These are phyloP conservation scores for Phytophthora hibernalis DNA, from an alignment of 352 stramenopile genomes.

Conservation along the genomic window DNA sequence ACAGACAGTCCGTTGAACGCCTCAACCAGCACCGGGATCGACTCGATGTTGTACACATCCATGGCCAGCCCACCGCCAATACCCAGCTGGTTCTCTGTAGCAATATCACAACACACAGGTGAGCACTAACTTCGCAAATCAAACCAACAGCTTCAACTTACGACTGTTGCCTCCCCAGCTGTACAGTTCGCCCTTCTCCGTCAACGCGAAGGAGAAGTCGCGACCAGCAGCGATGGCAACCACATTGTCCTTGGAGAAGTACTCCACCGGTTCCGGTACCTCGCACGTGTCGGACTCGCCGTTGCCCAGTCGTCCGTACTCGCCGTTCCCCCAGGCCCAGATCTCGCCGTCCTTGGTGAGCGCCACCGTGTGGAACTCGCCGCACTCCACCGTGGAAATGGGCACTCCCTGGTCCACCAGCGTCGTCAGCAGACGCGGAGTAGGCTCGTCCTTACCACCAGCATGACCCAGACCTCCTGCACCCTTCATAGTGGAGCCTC, in stretches of 20 bases:
- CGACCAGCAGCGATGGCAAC: constrained; percentile 81
- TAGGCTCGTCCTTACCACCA: constrained; percentile 76
- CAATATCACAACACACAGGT: constrained; percentile 13
- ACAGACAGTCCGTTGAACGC: constrained; percentile 70
- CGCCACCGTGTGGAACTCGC: constrained; percentile 91
- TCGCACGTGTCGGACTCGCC: constrained; percentile 85
- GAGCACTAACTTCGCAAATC: constrained; percentile 6
- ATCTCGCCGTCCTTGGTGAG: constrained; percentile 91
- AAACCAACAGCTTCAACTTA: constrained; percentile 46
- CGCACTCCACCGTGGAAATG: constrained; percentile 77
- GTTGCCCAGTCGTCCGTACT: constrained; percentile 93
- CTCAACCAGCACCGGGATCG: constrained; percentile 89
- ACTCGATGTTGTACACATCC: constrained; percentile 95
- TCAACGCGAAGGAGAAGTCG: constrained; percentile 91
- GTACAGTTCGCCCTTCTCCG: constrained; percentile 85
- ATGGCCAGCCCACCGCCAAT: constrained; percentile 90
- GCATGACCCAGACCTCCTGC: constrained; percentile 78
- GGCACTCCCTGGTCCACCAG: constrained; percentile 85
- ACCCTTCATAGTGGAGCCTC: constrained; percentile 85
- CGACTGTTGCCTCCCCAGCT: constrained; percentile 94
- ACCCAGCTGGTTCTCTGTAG: constrained; percentile 88
- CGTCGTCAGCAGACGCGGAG: constrained; percentile 68
- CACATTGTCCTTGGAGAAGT: constrained; percentile 79
- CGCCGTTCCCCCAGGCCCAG: constrained; percentile 92
- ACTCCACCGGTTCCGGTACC: constrained; percentile 86